Percentiles rank a stretch among this genome's conserved stretches.
Evolutionary conservation across 2,329 filamentous ascomycete species (phyloP).

Genomic region (Cordyceps tenuipes): DNA sequence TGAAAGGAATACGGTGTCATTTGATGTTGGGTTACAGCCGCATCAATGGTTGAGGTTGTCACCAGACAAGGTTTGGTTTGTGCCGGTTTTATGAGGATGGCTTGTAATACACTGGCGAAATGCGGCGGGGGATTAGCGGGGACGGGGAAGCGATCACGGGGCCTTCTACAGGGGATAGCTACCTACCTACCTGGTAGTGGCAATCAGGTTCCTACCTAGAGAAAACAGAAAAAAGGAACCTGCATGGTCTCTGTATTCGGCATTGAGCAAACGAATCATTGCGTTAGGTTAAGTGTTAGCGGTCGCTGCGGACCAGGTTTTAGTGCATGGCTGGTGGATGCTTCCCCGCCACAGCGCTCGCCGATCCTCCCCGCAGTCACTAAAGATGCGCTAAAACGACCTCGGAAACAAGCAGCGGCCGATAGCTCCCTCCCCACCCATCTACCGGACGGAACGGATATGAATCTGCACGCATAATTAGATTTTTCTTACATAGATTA

Average conservation of each 20-base stretch:
- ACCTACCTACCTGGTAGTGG: no score
- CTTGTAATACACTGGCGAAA: not conserved
- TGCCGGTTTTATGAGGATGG: not conserved
- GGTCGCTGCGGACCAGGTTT: not conserved
- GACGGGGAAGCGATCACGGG: not conserved
- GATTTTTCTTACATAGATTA: no score
- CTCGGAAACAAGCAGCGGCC: not conserved
- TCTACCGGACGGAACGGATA: no score
- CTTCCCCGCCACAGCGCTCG: not conserved
- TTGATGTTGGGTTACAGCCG: conserved; percentile 11
- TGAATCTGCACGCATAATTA: no score
- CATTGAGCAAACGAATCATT: no score
- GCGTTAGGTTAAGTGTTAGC: no score
- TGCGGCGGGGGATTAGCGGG: not conserved
- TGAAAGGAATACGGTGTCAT: not conserved
- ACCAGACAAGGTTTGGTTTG: conserved; percentile 1
- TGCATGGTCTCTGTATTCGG: no score
- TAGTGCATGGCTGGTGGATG: not conserved
- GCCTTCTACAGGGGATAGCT: not conserved
- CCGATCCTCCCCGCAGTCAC: not conserved
- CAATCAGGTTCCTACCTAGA: no score
- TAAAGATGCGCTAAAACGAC: not conserved
- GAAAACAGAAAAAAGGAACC: no score
- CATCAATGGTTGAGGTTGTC: conserved; percentile 1
- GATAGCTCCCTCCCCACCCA: no score